phyloP scores from a whole-genome alignment of 208 protist species.

The Strigomonas galati region DNA sequence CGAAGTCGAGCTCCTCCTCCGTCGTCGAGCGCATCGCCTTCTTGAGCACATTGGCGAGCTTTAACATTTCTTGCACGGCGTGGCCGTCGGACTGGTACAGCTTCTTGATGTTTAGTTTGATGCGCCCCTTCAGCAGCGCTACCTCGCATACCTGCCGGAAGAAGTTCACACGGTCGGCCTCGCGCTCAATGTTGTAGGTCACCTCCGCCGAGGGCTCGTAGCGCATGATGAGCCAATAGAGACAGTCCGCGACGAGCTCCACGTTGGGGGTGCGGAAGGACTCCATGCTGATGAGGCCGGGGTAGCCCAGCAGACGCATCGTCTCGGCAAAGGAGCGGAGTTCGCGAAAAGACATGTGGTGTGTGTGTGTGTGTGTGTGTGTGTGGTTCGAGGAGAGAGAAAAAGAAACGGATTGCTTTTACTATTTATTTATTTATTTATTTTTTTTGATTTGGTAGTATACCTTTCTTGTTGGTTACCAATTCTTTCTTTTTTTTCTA shows the following conservation, averaged over 20 bases:
- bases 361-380: conserved; percentile 10
- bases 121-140: conserved; percentile 75
- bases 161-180: conserved; percentile 90
- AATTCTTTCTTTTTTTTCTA: too few relatives aligned
- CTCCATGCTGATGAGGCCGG: conserved; percentile 94
- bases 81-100: conserved; percentile 94
- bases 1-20: conserved; percentile 72
- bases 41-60: conserved; percentile 90
- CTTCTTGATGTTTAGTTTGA: conserved; percentile 95
- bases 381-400: neutral
- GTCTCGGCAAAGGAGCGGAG: conserved; percentile 94
- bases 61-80: conserved; percentile 95
- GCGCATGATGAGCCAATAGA: conserved; percentile 92
- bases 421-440: conserved; percentile 2
- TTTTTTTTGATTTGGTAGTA: neutral
- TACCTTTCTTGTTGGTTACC: neutral
- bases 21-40: conserved; percentile 77
- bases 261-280: conserved; percentile 96
- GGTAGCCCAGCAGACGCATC: conserved; percentile 95
- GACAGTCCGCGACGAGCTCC: conserved; percentile 91
- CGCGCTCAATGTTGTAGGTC: conserved; percentile 85
- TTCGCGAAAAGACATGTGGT: conserved; percentile 90
- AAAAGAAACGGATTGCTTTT: neutral
- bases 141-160: conserved; percentile 91
- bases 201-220: conserved; percentile 92